Conservation (phyloP, 257 asterid genomes). For the Perilla frutescens region DNA sequence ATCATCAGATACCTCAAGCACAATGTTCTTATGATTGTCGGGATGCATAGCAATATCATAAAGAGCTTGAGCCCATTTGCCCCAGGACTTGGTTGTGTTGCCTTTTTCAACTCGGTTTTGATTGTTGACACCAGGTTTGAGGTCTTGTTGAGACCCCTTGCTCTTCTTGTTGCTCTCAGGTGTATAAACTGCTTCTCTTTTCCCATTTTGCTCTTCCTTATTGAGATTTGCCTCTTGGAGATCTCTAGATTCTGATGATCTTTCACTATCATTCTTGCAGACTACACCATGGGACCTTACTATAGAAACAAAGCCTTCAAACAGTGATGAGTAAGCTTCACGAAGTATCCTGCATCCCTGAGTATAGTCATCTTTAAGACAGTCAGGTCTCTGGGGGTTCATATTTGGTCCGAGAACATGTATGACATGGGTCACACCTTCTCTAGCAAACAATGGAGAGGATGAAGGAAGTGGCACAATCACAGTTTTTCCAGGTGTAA, state of each 20-base stretch:
- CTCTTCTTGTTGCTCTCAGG: conserved; percentile 56
- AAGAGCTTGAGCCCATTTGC: conserved; percentile 73
- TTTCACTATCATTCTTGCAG: conserved; percentile 25
- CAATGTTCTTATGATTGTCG: conserved; percentile 52
- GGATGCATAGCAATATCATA: conserved; percentile 80
- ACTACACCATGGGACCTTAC: conserved; percentile 37
- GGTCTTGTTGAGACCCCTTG: conserved; percentile 48
- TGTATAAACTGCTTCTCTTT: conserved; percentile 55
- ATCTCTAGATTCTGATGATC: conserved; percentile 23
- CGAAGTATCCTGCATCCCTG: conserved; percentile 76
- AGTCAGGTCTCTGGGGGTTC: conserved; percentile 89
- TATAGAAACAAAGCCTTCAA: conserved; percentile 75
- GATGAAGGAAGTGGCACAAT: conserved; percentile 75
- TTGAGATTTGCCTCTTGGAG: conserved; percentile 25
- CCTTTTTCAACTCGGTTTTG: conserved; percentile 36
- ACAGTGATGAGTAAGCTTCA: conserved; percentile 83
- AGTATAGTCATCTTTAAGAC: conserved; percentile 70
- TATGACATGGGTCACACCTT: conserved; percentile 85
- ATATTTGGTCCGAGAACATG: conserved; percentile 98
- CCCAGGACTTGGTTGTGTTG: conserved; percentile 54
- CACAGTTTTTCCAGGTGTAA: conserved; percentile 74
- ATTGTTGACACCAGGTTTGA: conserved; percentile 38
- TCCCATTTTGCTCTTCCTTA: conserved; percentile 53
- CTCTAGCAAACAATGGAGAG: conserved; percentile 69
- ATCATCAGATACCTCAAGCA: conserved; percentile 65